A percentile compares a stretch with the other conserved stretches of the same genome.
Conservation (phyloP, 495 filamentous ascomycete genomes). For the Xylaria scruposa region DNA sequence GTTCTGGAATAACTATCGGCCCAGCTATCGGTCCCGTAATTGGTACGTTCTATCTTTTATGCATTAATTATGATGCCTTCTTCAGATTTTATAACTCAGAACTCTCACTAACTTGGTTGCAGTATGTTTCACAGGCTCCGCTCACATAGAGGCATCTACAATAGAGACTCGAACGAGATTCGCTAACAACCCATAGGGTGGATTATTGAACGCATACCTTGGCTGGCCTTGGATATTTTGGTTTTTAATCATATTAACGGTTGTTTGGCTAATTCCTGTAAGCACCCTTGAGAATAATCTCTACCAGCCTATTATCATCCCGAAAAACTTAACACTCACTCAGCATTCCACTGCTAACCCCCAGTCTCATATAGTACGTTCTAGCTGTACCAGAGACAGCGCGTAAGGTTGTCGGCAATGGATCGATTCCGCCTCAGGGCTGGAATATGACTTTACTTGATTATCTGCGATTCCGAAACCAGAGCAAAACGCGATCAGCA, state of each 20-base stretch:
- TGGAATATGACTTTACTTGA: constrained; percentile 62
- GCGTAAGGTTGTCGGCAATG: constrained; percentile 75
- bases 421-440: constrained; percentile 61
- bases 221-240: constrained; percentile 78
- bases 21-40: constrained; percentile 67
- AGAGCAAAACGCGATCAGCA: constrained; percentile 34
- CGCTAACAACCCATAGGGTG: constrained; percentile 16
- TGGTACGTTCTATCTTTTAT: constrained; percentile 32
- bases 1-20: constrained; percentile 58
- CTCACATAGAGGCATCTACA: not conserved
- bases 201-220: constrained; percentile 40
- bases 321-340: not conserved
- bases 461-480: constrained; percentile 44
- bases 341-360: not conserved
- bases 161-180: not conserved
- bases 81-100: not conserved
- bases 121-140: constrained; percentile 21
- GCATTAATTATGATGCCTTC: not conserved
- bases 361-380: constrained; percentile 42
- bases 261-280: constrained; percentile 55
- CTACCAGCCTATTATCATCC: not conserved
- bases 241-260: constrained; percentile 70
- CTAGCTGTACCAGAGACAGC: constrained; percentile 71
- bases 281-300: not conserved
- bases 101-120: constrained; percentile 1